Base-by-base conservation (phyloP, 108 stramenopile genomes). In the Nitzschia sp. region DNA sequence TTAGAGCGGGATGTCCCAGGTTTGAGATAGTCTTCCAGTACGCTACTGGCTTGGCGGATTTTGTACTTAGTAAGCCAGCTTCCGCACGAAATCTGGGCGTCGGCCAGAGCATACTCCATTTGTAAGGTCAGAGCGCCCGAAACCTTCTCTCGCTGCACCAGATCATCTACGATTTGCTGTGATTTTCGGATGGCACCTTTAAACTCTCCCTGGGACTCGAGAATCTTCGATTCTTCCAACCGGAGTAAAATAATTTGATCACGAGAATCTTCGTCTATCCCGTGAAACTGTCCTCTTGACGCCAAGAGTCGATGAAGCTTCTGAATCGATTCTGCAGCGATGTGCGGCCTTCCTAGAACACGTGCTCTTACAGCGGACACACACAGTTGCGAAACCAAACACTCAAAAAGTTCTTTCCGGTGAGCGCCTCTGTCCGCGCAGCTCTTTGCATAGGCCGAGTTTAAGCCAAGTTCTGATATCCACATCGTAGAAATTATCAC, bases 61-160 rank as follows among this genome's bases (percentile, higher is more conserved):
- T 84, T 85, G 66, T 89, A 81, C 53, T 88, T 75, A 32, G 86
- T 81, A 79, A 92, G 83, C 92, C 90, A 94, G 19, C 67, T 46
- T 11, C 89, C 88, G 46, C 89, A 84, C 13, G 64, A 62, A 2
- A 92, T 33, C 27, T 83, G 76, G 15, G 86, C 59, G 26, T 90
- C 81, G 25, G 85, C 74, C 45, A 66, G 74, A 17, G 82, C 27
- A 19, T 54, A 34, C n/a, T 64, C 46, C 23, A 49, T 59, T 35
- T 78, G 27, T 19, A 42, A 21, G 32, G 33, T 3, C 45, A 68
- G 36, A 1, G 9, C 17, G 11, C 57, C 70, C 0, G 11, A 18
- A 26, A 38, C 21, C 19, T 55, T 33, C 67, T 53, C 59, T 64
- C 46, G 54, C 25, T 63, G 66, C 18, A 54, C 27, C 13, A 91